Conservation (phyloP, 2,329 filamentous ascomycete species). For the Daldinia sp. region DNA sequence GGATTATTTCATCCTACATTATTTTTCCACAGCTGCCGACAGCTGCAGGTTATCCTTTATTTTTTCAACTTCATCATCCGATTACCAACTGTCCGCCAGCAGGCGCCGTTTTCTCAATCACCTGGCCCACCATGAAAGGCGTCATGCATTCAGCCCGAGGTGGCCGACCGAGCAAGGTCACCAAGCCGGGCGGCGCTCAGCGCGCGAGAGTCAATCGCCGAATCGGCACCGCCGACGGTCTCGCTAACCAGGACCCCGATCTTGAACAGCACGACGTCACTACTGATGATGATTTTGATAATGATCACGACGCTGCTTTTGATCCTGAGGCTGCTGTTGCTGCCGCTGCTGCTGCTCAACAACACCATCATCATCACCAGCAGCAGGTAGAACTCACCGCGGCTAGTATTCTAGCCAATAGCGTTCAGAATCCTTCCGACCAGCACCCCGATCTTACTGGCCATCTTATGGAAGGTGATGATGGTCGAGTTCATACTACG, state of each 20-base stretch:
- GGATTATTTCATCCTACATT: slow-evolving; percentile 1
- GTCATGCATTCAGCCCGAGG: slow-evolving; percentile 50
- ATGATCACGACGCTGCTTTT: slow-evolving; percentile 40
- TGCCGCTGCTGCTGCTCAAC: slow-evolving; percentile 46
- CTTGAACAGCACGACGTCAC: slow-evolving; percentile 42
- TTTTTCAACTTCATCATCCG: slow-evolving; percentile 38
- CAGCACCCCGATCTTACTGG: slow-evolving; percentile 45
- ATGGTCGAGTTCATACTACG: slow-evolving; percentile 49
- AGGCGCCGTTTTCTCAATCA: slow-evolving; percentile 40
- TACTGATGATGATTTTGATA: slow-evolving; percentile 36
- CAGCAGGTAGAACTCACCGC: slow-evolving; percentile 45
- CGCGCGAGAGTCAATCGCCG: slow-evolving; percentile 45
- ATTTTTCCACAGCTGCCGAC: slow-evolving; percentile 43
- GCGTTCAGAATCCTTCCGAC: slow-evolving; percentile 44
- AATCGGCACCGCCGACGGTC: slow-evolving; percentile 42
- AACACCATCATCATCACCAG: slow-evolving; percentile 46
- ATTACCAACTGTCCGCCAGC: slow-evolving; percentile 48
- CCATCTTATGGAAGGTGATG: slow-evolving; percentile 37
- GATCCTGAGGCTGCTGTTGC: slow-evolving; percentile 45
- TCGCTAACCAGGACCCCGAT: slow-evolving; percentile 47
- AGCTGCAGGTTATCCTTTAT: slow-evolving; percentile 42
- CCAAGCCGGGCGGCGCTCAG: slow-evolving; percentile 49
- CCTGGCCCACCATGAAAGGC: slow-evolving; percentile 47
- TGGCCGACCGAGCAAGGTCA: slow-evolving; percentile 55
- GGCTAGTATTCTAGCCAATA: slow-evolving; percentile 45